Percentiles rank a stretch among this genome's conserved stretches.
phyloP scores from a whole-genome alignment of 2,329 filamentous ascomycete species.

The Paracoccidioides lutzii region DNA sequence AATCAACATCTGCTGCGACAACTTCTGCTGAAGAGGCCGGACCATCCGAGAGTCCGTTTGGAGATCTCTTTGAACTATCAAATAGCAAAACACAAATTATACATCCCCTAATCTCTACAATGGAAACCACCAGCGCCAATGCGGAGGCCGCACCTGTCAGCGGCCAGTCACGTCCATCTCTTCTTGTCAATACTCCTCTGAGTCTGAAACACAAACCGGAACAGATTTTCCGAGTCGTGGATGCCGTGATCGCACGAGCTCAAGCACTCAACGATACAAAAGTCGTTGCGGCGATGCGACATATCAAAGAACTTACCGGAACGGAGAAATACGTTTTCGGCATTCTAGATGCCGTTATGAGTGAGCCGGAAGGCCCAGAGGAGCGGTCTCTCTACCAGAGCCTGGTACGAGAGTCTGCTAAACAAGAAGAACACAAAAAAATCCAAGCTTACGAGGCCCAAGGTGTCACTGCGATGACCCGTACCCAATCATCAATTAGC shows the following conservation, averaged over 20 bases:
- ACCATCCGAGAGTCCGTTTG: slow-evolving; percentile 4
- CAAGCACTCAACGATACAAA: slow-evolving; percentile 18
- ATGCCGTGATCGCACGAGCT: slow-evolving; percentile 18
- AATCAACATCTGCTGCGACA: slow-evolving; percentile 10
- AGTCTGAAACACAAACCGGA: slow-evolving; percentile 18
- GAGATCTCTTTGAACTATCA: not conserved
- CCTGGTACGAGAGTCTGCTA: slow-evolving; percentile 19
- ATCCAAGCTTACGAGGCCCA: not conserved
- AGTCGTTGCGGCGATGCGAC: slow-evolving; percentile 19
- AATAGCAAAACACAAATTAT: not conserved
- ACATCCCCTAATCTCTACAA: slow-evolving; percentile 1
- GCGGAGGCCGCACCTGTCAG: slow-evolving; percentile 10
- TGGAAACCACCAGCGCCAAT: slow-evolving; percentile 7
- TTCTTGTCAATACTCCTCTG: slow-evolving; percentile 10
- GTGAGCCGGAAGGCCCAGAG: slow-evolving; percentile 16
- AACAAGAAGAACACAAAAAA: slow-evolving; percentile 10
- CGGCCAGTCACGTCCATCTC: slow-evolving; percentile 11
- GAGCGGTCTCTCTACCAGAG: slow-evolving; percentile 20
- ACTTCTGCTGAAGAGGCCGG: slow-evolving; percentile 8
- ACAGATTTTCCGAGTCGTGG: slow-evolving; percentile 17
- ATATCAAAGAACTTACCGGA: slow-evolving; percentile 17
- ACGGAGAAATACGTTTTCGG: slow-evolving; percentile 22
- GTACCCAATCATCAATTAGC: slow-evolving; percentile 14
- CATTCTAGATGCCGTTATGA: slow-evolving; percentile 20
- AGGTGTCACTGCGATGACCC: slow-evolving; percentile 10